Percentiles rank a stretch among this genome's conserved stretches.
These are phyloP conservation scores for Suhomyces anneliseae DNA, from an alignment of 1,139 yeast species.

Conservation along the genomic window DNA sequence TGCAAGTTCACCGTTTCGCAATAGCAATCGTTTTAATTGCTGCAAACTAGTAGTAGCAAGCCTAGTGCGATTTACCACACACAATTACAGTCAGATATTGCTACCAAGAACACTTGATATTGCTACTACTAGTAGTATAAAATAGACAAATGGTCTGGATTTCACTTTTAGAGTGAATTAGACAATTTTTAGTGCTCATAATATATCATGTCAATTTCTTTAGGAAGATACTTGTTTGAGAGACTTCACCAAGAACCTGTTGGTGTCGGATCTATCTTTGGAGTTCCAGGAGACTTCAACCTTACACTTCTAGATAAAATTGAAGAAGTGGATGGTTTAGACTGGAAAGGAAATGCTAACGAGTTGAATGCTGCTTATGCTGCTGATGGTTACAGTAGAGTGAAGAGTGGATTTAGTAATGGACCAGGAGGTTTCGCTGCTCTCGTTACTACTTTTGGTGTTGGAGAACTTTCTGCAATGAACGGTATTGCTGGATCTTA, in stretches of 20 bases:
- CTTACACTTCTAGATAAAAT: constrained; percentile 65
- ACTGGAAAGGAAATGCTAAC: constrained; percentile 71
- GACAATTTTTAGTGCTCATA: no score
- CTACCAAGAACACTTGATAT: background rate
- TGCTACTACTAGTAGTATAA: background rate
- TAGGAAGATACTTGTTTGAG: constrained; percentile 45
- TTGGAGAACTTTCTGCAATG: constrained; percentile 59
- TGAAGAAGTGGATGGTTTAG: constrained; percentile 50
- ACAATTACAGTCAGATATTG: background rate
- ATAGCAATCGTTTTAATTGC: background rate
- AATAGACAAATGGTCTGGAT: no score
- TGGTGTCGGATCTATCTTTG: constrained; percentile 40
- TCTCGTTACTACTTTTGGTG: constrained; percentile 67
- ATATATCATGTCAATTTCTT: constrained; percentile 30
- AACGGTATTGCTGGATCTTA: constrained; percentile 61
- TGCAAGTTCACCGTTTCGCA: no score
- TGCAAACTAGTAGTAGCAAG: background rate
- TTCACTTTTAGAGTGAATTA: no score
- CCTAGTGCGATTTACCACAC: background rate
- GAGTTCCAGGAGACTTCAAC: constrained; percentile 65
- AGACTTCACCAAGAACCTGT: constrained; percentile 37
- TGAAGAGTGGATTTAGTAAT: constrained; percentile 48
- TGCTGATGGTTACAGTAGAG: constrained; percentile 70
- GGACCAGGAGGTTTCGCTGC: constrained; percentile 52
- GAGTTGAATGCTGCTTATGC: constrained; percentile 74